phyloP scores from a whole-genome alignment of 176 grass and related monocot species.

The Phoenix dactylifera region DNA sequence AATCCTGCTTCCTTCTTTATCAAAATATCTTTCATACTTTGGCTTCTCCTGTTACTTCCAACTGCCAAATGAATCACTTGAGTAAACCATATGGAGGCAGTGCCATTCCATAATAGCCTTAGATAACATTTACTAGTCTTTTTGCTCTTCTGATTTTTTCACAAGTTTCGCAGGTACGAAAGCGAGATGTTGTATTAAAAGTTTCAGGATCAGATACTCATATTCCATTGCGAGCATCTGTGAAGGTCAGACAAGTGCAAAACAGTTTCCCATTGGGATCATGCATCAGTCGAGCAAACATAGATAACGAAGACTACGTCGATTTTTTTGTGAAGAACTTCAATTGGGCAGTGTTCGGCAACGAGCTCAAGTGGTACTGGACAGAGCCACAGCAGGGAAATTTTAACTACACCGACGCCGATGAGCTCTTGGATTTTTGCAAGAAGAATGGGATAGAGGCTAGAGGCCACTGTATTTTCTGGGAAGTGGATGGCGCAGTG shows the following conservation, averaged over 20 bases:
- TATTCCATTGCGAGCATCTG: slow-evolving; percentile 5
- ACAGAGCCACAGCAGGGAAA: slow-evolving; percentile 70
- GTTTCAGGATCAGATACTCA: slow-evolving; percentile 2
- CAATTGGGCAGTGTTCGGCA: slow-evolving; percentile 92
- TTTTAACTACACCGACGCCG: slow-evolving; percentile 69
- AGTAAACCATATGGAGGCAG: neutral
- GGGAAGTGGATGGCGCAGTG: slow-evolving; percentile 56
- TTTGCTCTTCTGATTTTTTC: neutral
- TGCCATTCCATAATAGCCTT: no score
- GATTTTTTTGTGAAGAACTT: slow-evolving; percentile 64
- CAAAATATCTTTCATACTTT: no score
- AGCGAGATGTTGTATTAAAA: slow-evolving; percentile 68
- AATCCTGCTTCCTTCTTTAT: no score
- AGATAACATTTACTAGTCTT: no score
- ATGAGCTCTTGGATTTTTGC: slow-evolving; percentile 76
- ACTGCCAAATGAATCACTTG: neutral
- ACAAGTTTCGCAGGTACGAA: slow-evolving; percentile 35
- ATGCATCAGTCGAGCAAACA: slow-evolving; percentile 72
- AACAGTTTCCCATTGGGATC: slow-evolving; percentile 84
- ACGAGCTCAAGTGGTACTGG: slow-evolving; percentile 98
- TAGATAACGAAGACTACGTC: slow-evolving; percentile 94
- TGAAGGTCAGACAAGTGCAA: slow-evolving; percentile 43
- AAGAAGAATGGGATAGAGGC: slow-evolving; percentile 47
- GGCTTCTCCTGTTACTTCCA: no score
- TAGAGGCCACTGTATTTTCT: slow-evolving; percentile 91